Conservation (phyloP, 805 yeast species). For the Cyberlindnera suaveolens region DNA sequence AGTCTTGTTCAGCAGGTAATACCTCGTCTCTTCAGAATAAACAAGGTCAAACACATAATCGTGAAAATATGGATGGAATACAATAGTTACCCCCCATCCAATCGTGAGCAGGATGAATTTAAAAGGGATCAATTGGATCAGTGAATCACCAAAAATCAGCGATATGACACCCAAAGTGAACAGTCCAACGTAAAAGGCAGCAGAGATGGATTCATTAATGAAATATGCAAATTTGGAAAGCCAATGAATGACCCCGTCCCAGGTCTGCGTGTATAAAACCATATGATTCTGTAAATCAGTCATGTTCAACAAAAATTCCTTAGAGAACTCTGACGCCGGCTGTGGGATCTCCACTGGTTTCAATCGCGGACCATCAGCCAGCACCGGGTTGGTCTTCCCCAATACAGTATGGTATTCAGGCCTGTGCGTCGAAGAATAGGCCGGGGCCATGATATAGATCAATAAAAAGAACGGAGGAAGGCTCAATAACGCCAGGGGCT, state of each 20-base stretch:
- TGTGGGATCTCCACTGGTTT: constrained; percentile 21
- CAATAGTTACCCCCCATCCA: constrained; percentile 44
- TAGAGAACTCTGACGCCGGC: constrained; percentile 72
- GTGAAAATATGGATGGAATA: constrained; percentile 51
- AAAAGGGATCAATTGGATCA: constrained; percentile 26
- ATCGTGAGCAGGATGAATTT: constrained; percentile 28
- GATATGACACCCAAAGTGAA: constrained; percentile 27
- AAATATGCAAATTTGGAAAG: constrained; percentile 57
- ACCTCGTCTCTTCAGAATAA: constrained; percentile 61
- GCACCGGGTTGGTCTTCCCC: constrained; percentile 34
- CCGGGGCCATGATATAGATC: constrained; percentile 59
- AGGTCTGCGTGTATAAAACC: constrained; percentile 54
- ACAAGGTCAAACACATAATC: constrained; percentile 39
- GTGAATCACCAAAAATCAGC: constrained; percentile 25
- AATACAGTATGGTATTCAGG: constrained; percentile 39
- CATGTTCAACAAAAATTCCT: constrained; percentile 70
- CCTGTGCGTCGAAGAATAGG: constrained; percentile 54
- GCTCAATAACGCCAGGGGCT: constrained; percentile 49
- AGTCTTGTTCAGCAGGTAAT: constrained; percentile 40
- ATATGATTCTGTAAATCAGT: constrained; percentile 83
- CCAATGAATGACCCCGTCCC: constrained; percentile 48
- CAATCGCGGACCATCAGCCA: constrained; percentile 39
- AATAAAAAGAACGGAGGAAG: constrained; percentile 52
- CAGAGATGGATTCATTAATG: constrained; percentile 53
- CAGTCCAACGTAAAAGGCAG: constrained; percentile 40